Evolutionary conservation across 805 yeast species (phyloP).

Genomic region (Hagleromyces aurorensis): DNA sequence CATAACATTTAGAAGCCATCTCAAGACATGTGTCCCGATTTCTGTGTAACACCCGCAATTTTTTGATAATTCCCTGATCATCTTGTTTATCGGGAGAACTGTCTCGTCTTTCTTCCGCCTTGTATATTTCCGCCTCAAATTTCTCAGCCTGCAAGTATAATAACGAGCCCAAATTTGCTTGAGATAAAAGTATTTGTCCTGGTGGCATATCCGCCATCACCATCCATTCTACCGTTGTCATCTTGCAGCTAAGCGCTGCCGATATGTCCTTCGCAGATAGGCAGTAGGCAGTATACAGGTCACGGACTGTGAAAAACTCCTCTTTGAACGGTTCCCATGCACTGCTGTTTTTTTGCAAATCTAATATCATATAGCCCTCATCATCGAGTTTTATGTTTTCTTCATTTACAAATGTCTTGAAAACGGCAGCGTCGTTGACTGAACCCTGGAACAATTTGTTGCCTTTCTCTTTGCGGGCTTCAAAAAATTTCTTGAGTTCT

Average conservation of each 20-base stretch:
- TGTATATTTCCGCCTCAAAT: conserved; percentile 41
- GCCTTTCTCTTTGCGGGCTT: conserved; percentile 25
- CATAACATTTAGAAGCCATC: conserved; percentile 36
- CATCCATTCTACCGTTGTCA: conserved; percentile 65
- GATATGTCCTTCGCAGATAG: conserved; percentile 60
- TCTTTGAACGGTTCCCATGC: conserved; percentile 70
- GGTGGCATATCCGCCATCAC: conserved; percentile 60
- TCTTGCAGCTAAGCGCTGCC: conserved; percentile 51
- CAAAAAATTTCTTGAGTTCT: conserved; percentile 30
- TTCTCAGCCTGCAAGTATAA: conserved; percentile 61
- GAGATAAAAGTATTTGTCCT: conserved; percentile 54
- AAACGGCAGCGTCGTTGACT: conserved; percentile 13
- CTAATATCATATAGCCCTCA: conserved; percentile 27
- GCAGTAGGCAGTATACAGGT: conserved; percentile 63
- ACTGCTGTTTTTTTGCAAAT: conserved; percentile 35
- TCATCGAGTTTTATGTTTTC: conserved; percentile 24
- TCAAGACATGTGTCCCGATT: conserved; percentile 26
- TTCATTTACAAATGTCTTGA: conserved; percentile 23
- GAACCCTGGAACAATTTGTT: conserved; percentile 13
- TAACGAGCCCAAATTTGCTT: conserved; percentile 63
- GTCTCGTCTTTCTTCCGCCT: conserved; percentile 24
- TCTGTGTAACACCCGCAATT: conserved; percentile 19
- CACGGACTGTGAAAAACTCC: conserved; percentile 72
- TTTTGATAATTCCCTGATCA: conserved; percentile 20
- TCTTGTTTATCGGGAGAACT: conserved; percentile 15